Percentiles rank a stretch among this genome's conserved stretches.
phyloP scores from a whole-genome alignment of 1,139 yeast species.

The Waltiozyma solani region DNA sequence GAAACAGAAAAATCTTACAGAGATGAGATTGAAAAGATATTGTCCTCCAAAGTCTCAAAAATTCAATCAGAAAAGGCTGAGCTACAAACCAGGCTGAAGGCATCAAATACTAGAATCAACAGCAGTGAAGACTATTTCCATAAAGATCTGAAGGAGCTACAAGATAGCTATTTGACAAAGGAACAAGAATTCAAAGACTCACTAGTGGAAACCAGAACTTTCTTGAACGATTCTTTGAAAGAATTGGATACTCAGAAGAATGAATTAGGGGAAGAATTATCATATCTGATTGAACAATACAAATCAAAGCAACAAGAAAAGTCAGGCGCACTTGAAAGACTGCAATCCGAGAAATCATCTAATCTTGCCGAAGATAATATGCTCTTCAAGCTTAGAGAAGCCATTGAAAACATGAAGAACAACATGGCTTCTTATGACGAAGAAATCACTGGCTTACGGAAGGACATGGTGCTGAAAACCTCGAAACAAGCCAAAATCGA shows the following conservation, averaged over 20 bases:
- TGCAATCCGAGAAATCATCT: conserved; percentile 1
- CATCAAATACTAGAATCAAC: conserved; percentile 16
- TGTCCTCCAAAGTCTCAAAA: conserved; percentile 23
- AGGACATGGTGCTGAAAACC: not conserved
- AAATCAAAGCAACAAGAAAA: too few species aligned
- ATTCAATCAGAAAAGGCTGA: conserved; percentile 21
- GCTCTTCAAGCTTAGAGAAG: not conserved
- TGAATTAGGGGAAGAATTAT: not conserved
- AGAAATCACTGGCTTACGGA: not conserved
- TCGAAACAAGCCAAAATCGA: conserved; percentile 17
- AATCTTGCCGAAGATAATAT: not conserved
- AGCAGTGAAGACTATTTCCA: conserved; percentile 18
- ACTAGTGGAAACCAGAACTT: conserved; percentile 11
- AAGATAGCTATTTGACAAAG: conserved; percentile 13
- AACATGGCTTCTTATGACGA: conserved; percentile 12
- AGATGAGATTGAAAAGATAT: conserved; percentile 27
- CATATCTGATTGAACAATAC: too few species aligned
- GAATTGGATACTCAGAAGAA: conserved; percentile 1
- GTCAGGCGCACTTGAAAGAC: not conserved
- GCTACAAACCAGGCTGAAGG: conserved; percentile 16
- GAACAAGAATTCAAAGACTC: conserved; percentile 7
- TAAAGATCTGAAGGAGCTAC: conserved; percentile 15
- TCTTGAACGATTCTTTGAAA: conserved; percentile 6
- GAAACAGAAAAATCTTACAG: conserved; percentile 28
- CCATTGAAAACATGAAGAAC: conserved; percentile 18